Conservation (phyloP, 805 yeast species). For the Candida adriatica region DNA sequence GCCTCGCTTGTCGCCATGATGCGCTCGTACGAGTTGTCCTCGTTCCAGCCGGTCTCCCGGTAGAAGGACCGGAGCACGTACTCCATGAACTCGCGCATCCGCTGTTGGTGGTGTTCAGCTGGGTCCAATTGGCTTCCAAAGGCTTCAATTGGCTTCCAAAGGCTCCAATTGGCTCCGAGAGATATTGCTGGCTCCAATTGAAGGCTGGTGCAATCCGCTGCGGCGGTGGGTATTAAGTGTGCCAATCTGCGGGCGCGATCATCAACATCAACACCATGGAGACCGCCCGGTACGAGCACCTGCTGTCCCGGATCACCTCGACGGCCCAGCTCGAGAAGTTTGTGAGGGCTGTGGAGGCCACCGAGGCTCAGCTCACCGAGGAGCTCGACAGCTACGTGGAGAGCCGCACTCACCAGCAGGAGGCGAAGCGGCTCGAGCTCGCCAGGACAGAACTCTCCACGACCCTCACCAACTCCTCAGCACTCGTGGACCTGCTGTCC, state of each 20-base stretch:
- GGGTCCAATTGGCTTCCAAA: neutral
- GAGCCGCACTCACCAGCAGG: slow-evolving; percentile 21
- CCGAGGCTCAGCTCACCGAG: slow-evolving; percentile 17
- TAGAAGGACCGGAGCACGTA: slow-evolving; percentile 70
- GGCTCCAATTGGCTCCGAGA: neutral
- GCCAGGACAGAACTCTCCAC: slow-evolving; percentile 58
- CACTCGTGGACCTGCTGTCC: slow-evolving; percentile 45
- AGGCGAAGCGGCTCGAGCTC: slow-evolving; percentile 45
- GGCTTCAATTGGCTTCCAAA: neutral
- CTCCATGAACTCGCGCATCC: slow-evolving; percentile 65
- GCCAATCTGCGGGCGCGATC: too few species aligned
- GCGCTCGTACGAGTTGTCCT: slow-evolving; percentile 69
- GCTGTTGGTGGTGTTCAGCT: neutral
- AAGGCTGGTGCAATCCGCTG: too few species aligned
- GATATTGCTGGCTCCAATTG: too few species aligned
- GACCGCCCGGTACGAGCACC: slow-evolving; percentile 19
- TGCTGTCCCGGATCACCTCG: slow-evolving; percentile 19
- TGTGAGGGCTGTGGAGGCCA: slow-evolving; percentile 18
- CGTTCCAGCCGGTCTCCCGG: slow-evolving; percentile 67
- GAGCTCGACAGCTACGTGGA: slow-evolving; percentile 22
- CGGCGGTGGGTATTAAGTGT: too few species aligned
- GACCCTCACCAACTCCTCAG: slow-evolving; percentile 49
- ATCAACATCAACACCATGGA: too few species aligned
- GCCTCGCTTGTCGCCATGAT: slow-evolving; percentile 63
- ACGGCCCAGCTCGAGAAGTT: slow-evolving; percentile 21